Evolutionary conservation across 2,329 filamentous ascomycete species (phyloP).

Genomic region (Aaosphaeria arxii): DNA sequence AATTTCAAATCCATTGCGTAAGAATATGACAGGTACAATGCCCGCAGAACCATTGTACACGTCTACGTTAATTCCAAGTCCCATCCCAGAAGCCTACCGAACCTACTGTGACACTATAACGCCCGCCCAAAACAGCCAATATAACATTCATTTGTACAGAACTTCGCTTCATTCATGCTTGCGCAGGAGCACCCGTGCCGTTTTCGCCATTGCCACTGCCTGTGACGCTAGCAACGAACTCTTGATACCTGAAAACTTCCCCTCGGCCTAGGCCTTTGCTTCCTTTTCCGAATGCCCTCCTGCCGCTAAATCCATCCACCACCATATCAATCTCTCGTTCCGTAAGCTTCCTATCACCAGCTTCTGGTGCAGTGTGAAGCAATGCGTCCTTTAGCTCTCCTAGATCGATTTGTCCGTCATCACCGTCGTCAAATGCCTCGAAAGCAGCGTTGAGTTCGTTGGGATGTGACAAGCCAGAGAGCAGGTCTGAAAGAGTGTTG

Average conservation of each 20-base stretch:
- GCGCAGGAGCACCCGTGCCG: constrained; percentile 9
- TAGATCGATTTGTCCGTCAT: constrained; percentile 88
- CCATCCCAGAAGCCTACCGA: no score
- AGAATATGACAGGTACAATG: no score
- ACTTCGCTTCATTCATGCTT: not conserved
- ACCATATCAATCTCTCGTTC: constrained; percentile 75
- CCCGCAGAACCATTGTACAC: no score
- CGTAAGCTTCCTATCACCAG: constrained; percentile 30
- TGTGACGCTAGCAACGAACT: constrained; percentile 67
- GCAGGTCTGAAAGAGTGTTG: constrained; percentile 71
- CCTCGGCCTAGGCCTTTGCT: constrained; percentile 55
- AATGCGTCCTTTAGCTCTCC: constrained; percentile 79
- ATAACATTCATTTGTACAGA: no score
- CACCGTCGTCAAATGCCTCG: constrained; percentile 92
- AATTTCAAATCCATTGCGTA: no score
- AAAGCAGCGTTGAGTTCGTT: constrained; percentile 85
- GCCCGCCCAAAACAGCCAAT: no score
- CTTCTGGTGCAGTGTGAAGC: constrained; percentile 74
- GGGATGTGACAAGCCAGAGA: constrained; percentile 72
- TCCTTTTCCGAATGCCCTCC: constrained; percentile 74
- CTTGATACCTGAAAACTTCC: constrained; percentile 90
- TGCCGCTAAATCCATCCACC: constrained; percentile 80
- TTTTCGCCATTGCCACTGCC: constrained; percentile 35
- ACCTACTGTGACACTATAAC: no score
- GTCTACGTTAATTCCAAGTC: no score